phyloP scores from a whole-genome alignment of 192 early-diverging fungal genomes.

The Podila epigama region DNA sequence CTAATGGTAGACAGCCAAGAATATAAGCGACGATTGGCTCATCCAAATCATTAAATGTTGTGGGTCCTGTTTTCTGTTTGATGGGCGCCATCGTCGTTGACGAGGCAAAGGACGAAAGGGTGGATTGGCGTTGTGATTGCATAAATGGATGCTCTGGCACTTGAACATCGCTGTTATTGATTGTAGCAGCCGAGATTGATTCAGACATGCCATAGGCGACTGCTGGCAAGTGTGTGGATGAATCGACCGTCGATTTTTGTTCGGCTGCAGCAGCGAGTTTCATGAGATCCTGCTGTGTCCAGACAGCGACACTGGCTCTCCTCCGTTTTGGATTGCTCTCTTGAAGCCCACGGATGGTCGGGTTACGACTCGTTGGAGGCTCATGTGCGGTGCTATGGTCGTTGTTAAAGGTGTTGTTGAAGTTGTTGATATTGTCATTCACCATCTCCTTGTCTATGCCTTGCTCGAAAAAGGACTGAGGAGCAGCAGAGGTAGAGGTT shows the following conservation, averaged over 20 bases:
- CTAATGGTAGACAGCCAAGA: conserved; percentile 57
- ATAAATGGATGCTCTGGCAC: too few relatives aligned
- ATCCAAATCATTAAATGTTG: conserved; percentile 32
- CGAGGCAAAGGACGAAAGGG: neutral
- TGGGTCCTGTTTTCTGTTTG: conserved; percentile 19
- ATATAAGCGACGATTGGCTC: conserved; percentile 50
- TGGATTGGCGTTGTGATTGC: neutral
- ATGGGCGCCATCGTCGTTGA: neutral
- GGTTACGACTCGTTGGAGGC: conserved; percentile 39
- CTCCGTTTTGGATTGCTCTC: conserved; percentile 50
- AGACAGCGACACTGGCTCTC: conserved; percentile 79
- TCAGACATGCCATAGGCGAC: conserved; percentile 3
- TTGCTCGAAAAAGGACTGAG: conserved; percentile 11
- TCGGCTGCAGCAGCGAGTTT: conserved; percentile 63
- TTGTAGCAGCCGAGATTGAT: neutral
- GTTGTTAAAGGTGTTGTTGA: conserved; percentile 25
- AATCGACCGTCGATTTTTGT: conserved; percentile 12
- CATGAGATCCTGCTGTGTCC: conserved; percentile 74
- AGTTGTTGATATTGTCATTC: too few relatives aligned
- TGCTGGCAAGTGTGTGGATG: neutral
- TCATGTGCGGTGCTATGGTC: conserved; percentile 39
- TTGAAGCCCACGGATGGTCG: conserved; percentile 39
- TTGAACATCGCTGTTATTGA: neutral
- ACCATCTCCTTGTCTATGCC: neutral
- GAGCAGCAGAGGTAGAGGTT: too few relatives aligned